Evolutionary conservation across 805 yeast species (phyloP), one percentile per base, ranked within the genome.

Genomic region (Candida khao-thaluensis): DNA sequence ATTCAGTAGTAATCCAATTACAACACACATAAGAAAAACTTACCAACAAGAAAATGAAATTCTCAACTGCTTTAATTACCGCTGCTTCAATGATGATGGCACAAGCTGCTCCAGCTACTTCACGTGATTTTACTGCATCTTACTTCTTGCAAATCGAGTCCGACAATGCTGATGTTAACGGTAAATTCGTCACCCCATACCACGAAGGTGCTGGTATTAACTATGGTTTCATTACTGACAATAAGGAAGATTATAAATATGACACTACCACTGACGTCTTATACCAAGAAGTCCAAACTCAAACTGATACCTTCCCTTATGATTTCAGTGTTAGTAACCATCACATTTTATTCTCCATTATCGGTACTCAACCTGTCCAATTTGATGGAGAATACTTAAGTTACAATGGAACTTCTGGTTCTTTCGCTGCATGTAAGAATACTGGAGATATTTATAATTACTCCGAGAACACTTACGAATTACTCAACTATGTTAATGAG

Each of bases 181-280:
- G 63, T 28, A 36, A 50, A n/a, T 61, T 59, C 26, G 43, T 68
- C 23, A 38, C 49, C 31, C 44, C 57, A 24, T 41, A 41, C 27
- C 76, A 70, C 50, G 72, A 64, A 51, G 76, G 76, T 49, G 76
- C 76, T 32, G 76, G 66, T 41, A 53, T 69, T 45, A 53, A 62
- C 57, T 71, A 66, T 53, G 45, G 64, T 18, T 61, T 65, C 18
- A 4, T 35, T 18, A 21, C 17, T 28, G 62, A 58, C 15, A 40
- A 36, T 14, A 59, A 58, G 15, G 22, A 29, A 16, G 14, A 26
- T 12, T 37, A 37, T 8, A 12, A 17, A 4, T 45, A 37, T 27
- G 17, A 45, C 16, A 11, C 26, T 9, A 18, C 30, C 2, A 23
- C 37, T 12, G n/a, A 20, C 4, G 12, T n/a, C 15, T 30, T 38